Base-by-base conservation (phyloP, 345 rosid genomes). In the Bruguiera parviflora region DNA sequence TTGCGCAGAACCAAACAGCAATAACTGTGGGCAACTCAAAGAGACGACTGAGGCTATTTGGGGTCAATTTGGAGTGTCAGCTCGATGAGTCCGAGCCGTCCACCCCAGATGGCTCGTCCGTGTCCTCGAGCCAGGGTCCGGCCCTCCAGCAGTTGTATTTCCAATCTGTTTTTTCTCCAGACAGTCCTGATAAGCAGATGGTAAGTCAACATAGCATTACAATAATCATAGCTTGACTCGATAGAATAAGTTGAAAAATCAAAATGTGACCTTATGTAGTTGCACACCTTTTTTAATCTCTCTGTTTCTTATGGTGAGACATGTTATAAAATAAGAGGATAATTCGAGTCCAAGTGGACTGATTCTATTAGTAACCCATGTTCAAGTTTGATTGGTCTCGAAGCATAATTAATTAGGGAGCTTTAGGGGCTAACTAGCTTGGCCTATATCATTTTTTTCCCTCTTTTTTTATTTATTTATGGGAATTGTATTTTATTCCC, bases 61-160 rank as follows among this genome's bases (percentile, higher is more conserved):
- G 98, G 46, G 97, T 93, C 73, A 87, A 93, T 79, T 62, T 93
- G 86, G 94, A 93, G 79, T 93, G 93, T 77, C 89, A 89, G 73
- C 83, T 79, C 5, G 88, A 85, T 20, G 86, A 79, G 39, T 74
- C 87, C 5, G 84, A 82, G 63, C 84, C 87, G 70, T 81, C 91
- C n/a, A 84, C 90, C 51, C 87, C 92, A 31, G 89, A 87, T 28
- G 83, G 79, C 58, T 83, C 89, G 65, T 75, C 81, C 25, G 24
- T 70, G 70, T 74, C 81, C 22, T 43, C 49, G 49, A 82, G 80
- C 70, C 82, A 79, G 64, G 78, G 76, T 71, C 71, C 65, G 21
- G 59, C 47, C 63, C 71, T 65, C 25, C 84, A 78, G 29, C 75
- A 67, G 18, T 49, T 75, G 60, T 67, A 75, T 73, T 53, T 83